Conservation (phyloP, 1,139 yeast species). For the Hemisphaericaspora xylanilytica region DNA sequence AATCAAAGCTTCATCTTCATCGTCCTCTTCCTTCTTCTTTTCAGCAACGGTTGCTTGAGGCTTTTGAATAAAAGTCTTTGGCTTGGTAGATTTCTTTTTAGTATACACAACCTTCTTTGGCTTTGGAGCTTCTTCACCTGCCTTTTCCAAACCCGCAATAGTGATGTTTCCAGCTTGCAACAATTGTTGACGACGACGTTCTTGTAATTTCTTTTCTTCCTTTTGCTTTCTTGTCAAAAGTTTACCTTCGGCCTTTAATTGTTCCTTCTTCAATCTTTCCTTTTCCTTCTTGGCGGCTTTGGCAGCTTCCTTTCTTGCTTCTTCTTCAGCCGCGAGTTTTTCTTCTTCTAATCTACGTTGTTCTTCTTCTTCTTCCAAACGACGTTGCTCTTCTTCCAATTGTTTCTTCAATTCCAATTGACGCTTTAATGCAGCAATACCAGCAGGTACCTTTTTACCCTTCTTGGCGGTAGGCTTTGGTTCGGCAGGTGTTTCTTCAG, state of each 20-base stretch:
- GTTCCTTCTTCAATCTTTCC: slow-evolving; percentile 74
- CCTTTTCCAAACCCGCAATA: slow-evolving; percentile 68
- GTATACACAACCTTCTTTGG: slow-evolving; percentile 75
- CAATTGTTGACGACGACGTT: slow-evolving; percentile 85
- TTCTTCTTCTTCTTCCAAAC: slow-evolving; percentile 69
- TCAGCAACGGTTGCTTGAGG: slow-evolving; percentile 16
- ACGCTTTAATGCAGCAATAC: slow-evolving; percentile 74
- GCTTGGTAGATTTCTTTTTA: slow-evolving; percentile 61
- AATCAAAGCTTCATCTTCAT: slow-evolving; percentile 53
- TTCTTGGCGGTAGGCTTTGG: slow-evolving; percentile 42
- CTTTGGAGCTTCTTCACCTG: slow-evolving; percentile 26
- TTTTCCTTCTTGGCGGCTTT: slow-evolving; percentile 76
- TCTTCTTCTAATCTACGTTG: slow-evolving; percentile 62
- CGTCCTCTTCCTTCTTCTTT: slow-evolving; percentile 30
- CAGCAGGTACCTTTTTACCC: slow-evolving; percentile 74
- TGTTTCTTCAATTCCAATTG: slow-evolving; percentile 88
- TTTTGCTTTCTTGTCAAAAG: slow-evolving; percentile 88
- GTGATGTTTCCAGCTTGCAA: slow-evolving; percentile 70
- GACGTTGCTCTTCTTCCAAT: slow-evolving; percentile 67
- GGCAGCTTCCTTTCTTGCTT: slow-evolving; percentile 66
- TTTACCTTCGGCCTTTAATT: slow-evolving; percentile 90
- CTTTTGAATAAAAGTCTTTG: slow-evolving; percentile 35
- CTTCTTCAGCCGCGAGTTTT: slow-evolving; percentile 60
- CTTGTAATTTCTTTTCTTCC: slow-evolving; percentile 84
- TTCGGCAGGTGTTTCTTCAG: slow-evolving; percentile 26